Percentiles rank a stretch among this genome's conserved stretches.
phyloP scores from a whole-genome alignment of 1,284 basidiomycete genomes.

The Hortiboletus rubellus region DNA sequence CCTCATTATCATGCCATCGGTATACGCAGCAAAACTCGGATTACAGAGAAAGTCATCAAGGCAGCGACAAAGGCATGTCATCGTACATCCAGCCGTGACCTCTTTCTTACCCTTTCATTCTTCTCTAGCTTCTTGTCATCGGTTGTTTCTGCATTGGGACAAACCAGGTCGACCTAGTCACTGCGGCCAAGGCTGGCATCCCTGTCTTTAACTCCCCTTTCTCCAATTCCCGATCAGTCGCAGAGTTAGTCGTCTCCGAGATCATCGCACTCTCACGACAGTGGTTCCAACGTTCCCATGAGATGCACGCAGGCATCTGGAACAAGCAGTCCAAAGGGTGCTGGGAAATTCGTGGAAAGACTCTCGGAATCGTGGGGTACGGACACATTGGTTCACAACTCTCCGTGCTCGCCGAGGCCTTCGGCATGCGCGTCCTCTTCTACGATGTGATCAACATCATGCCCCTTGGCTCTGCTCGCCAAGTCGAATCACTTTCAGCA shows the following conservation, averaged over 20 bases:
- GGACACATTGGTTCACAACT: slow-evolving; percentile 99
- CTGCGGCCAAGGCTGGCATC: slow-evolving; percentile 87
- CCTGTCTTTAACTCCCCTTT: slow-evolving; percentile 99
- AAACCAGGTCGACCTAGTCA: slow-evolving; percentile 93
- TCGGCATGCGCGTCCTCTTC: slow-evolving; percentile 97
- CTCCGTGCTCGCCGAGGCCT: slow-evolving; percentile 94
- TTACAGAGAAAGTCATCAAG: slow-evolving; percentile 87
- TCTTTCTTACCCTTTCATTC: slow-evolving; percentile 6
- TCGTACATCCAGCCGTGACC: neutral
- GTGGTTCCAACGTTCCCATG: slow-evolving; percentile 84
- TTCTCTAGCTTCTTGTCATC: slow-evolving; percentile 82
- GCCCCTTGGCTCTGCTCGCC: slow-evolving; percentile 93
- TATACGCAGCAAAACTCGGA: slow-evolving; percentile 96
- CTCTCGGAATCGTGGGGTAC: slow-evolving; percentile 97
- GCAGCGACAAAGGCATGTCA: slow-evolving; percentile 72
- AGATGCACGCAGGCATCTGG: slow-evolving; percentile 91
- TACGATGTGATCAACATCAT: slow-evolving; percentile 97
- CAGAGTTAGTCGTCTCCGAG: slow-evolving; percentile 96
- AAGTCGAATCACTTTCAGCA: slow-evolving; percentile 80
- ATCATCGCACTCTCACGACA: slow-evolving; percentile 94
- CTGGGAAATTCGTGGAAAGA: slow-evolving; percentile 98
- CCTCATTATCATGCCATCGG: slow-evolving; percentile 92
- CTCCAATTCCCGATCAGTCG: slow-evolving; percentile 99
- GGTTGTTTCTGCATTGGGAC: slow-evolving; percentile 99
- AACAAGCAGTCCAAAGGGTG: slow-evolving; percentile 99